A percentile compares a stretch with the other conserved stretches of the same genome.
These are phyloP conservation scores for Suhomyces xylopsoci DNA, from an alignment of 805 yeast species.

Conservation along the genomic window DNA sequence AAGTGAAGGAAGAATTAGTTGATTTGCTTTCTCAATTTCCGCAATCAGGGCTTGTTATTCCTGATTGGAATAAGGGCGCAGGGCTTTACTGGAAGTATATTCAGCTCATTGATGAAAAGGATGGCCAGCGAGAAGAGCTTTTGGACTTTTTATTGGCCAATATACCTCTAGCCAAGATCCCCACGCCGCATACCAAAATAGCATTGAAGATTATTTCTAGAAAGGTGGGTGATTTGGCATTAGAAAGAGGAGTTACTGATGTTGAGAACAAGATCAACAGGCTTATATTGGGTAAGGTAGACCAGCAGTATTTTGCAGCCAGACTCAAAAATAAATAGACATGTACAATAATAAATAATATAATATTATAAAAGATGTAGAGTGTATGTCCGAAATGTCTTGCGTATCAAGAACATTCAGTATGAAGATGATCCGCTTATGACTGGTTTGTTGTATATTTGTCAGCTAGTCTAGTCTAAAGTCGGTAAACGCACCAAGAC, in stretches of 20 bases:
- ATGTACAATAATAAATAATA: background rate
- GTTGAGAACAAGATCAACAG: slow-evolving; percentile 10
- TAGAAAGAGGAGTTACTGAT: slow-evolving; percentile 16
- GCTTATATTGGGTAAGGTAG: slow-evolving; percentile 19
- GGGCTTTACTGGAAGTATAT: slow-evolving; percentile 55
- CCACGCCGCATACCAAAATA: slow-evolving; percentile 8
- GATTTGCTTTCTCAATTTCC: slow-evolving; percentile 46
- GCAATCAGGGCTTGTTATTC: slow-evolving; percentile 30
- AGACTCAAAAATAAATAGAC: slow-evolving; percentile 6
- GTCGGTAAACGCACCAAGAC: no score
- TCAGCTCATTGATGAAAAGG: slow-evolving; percentile 17
- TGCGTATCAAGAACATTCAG: no score
- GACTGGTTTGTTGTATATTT: no score
- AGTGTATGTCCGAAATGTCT: no score
- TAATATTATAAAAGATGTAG: no score
- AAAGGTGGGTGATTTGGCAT: slow-evolving; percentile 41
- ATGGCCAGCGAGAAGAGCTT: slow-evolving; percentile 9
- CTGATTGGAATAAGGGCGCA: slow-evolving; percentile 57
- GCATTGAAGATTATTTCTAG: slow-evolving; percentile 55
- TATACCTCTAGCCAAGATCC: slow-evolving; percentile 39
- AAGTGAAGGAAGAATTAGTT: slow-evolving; percentile 34
- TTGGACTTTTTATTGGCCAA: slow-evolving; percentile 44
- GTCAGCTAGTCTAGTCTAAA: no score
- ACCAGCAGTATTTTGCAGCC: slow-evolving; percentile 15
- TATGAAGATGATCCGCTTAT: no score